Percentiles rank a stretch among this genome's conserved stretches.
Conservation (phyloP, 2,329 filamentous ascomycete species). For the Mycosphaerella sp. region DNA sequence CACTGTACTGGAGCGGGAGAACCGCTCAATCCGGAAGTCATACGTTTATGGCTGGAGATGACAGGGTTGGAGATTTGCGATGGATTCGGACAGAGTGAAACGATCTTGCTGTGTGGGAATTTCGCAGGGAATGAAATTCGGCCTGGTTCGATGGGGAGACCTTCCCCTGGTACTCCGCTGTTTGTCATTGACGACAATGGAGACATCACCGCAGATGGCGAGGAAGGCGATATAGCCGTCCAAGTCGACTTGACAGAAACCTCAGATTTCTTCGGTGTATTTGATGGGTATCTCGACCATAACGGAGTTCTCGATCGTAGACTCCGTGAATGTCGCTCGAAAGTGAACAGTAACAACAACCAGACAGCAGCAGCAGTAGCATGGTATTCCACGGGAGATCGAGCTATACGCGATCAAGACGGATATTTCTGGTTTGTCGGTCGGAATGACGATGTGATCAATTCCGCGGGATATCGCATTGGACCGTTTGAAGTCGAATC, state of each 20-base stretch:
- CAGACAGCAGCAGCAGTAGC: not conserved
- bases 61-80: slow-evolving; percentile 37
- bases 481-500: slow-evolving; percentile 42
- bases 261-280: slow-evolving; percentile 27
- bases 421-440: slow-evolving; percentile 99
- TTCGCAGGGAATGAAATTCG: slow-evolving; percentile 33
- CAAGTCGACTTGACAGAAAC: slow-evolving; percentile 20
- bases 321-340: slow-evolving; percentile 9
- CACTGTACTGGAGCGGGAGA: slow-evolving; percentile 39
- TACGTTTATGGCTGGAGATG: slow-evolving; percentile 35
- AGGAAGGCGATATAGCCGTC: slow-evolving; percentile 38
- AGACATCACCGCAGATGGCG: slow-evolving; percentile 23
- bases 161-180: slow-evolving; percentile 36
- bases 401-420: slow-evolving; percentile 89
- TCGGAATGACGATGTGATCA: slow-evolving; percentile 73
- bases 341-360: not conserved
- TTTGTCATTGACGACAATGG: slow-evolving; percentile 34
- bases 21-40: slow-evolving; percentile 39
- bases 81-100: slow-evolving; percentile 41
- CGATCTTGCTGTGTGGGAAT: slow-evolving; percentile 38
- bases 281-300: slow-evolving; percentile 27
- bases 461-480: slow-evolving; percentile 38
- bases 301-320: slow-evolving; percentile 24
- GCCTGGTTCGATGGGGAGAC: slow-evolving; percentile 39
- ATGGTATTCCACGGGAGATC: slow-evolving; percentile 44